phyloP scores from a whole-genome alignment of 371 early-diverging fungal species.

The Rhizopus sp. region DNA sequence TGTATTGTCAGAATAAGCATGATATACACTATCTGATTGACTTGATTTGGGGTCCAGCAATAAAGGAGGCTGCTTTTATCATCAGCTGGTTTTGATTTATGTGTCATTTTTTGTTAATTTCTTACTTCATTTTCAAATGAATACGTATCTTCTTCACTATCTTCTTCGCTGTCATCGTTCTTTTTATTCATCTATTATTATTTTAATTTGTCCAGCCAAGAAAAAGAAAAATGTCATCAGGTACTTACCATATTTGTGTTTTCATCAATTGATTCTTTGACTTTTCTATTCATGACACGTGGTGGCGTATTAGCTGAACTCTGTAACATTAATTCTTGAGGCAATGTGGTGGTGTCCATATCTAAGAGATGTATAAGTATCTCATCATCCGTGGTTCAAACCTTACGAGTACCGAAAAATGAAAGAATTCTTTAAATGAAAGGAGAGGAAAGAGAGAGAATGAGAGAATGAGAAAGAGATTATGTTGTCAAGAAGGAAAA shows the following conservation, averaged over 20 bases:
- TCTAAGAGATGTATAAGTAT: background rate
- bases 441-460: conserved; percentile 4
- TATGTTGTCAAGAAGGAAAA: conserved; percentile 19
- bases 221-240: background rate
- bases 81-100: too few relatives aligned
- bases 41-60: background rate
- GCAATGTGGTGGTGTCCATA: background rate
- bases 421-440: conserved; percentile 9
- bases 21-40: background rate
- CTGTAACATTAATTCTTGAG: background rate
- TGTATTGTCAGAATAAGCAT: background rate
- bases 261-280: conserved; percentile 3
- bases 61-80: background rate
- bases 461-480: background rate
- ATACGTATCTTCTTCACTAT: background rate
- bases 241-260: conserved; percentile 5
- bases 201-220: too few relatives aligned
- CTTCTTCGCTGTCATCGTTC: background rate
- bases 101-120: background rate
- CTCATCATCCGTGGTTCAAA: too few relatives aligned
- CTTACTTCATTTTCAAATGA: conserved; percentile 1
- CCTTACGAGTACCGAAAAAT: background rate
- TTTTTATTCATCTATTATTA: background rate
- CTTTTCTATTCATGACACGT: conserved; percentile 5
- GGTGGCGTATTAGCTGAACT: conserved; percentile 1